These are phyloP conservation scores for Alternaria incomplexa DNA, from an alignment of 2,329 filamentous ascomycete genomes.

Conservation along the genomic window DNA sequence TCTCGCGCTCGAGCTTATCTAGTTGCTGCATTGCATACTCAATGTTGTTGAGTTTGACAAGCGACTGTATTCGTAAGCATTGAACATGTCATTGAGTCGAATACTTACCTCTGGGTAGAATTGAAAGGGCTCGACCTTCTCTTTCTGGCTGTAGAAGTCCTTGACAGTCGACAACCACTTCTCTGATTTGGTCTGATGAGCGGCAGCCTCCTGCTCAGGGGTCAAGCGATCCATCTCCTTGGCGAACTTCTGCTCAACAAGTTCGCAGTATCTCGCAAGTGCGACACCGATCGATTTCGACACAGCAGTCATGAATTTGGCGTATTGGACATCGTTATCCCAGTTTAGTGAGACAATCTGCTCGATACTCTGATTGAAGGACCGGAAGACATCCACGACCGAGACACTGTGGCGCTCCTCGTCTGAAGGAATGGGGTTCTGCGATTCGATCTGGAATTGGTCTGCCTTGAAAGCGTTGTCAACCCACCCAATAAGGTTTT, in stretches of 20 bases:
- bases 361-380: slow-evolving; percentile 91
- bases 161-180: slow-evolving; percentile 93
- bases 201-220: slow-evolving; percentile 81
- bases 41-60: slow-evolving; percentile 97
- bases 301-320: slow-evolving; percentile 94
- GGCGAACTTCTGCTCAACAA: slow-evolving; percentile 82
- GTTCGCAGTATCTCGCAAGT: slow-evolving; percentile 87
- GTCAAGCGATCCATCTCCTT: slow-evolving; percentile 93
- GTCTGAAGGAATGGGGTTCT: slow-evolving; percentile 70
- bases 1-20: slow-evolving; percentile 84
- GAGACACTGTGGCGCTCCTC: slow-evolving; percentile 91
- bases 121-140: slow-evolving; percentile 94
- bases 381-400: slow-evolving; percentile 88
- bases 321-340: slow-evolving; percentile 92
- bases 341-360: slow-evolving; percentile 86
- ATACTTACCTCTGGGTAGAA: slow-evolving; percentile 84
- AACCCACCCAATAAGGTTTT: slow-evolving; percentile 80
- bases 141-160: slow-evolving; percentile 89
- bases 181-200: slow-evolving; percentile 82
- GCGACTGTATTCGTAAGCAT: slow-evolving; percentile 65
- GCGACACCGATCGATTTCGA: slow-evolving; percentile 84
- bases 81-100: neutral
- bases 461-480: slow-evolving; percentile 92
- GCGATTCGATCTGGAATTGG: slow-evolving; percentile 75
- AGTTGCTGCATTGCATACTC: slow-evolving; percentile 93